Base-by-base conservation (phyloP, 768 basidiomycete genomes). In the Dacryopinax spathularia region DNA sequence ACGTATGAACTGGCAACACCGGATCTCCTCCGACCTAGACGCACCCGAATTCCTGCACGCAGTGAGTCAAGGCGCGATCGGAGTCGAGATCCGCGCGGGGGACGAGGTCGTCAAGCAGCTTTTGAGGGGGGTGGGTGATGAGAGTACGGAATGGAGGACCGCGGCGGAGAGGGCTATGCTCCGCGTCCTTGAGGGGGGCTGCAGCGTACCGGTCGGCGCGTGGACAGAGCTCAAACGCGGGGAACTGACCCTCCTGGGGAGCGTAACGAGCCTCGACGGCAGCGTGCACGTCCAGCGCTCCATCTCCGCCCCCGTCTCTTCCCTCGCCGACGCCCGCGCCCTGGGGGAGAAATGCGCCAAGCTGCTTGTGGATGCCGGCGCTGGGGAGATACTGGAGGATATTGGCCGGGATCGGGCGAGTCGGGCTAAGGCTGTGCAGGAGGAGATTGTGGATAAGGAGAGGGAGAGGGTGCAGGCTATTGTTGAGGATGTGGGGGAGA, bases 121-220 rank as follows among this genome's bases (percentile, higher is more conserved):
- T 33, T 85, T 92, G 72, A 75, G 79, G 34, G 78, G 77, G 27
- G 73, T 93, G 56, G 89, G 83, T 1, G 89, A 96, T 72, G 82
- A 84, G 76, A 78, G 81, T 72, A 92, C 91, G 0, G 79, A 84
- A 56, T 91, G 86, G 86, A 76, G 71, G 62, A 90, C 87, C 69
- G 76, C 81, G 27, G 91, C 92, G 1, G 96, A 99, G 75, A 83
- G 96, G 15, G 89, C 87, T 0, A 87, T 89, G 73, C 77, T 98
- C 66, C 79, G 87, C n/a, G 85, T 87, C 25, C 78, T 98, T 61
- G 96, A 98, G 74, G 96, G 96, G 31, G 96, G 96, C 27, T 99
- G 96, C 75, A 93, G 90, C 66, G 94, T 99, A 0, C 95, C 95
- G 1, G 93, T 99, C 16, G 95, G 94, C 2, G 86, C 91, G 31